Evolutionary conservation across 2,329 filamentous ascomycete species (phyloP).

Genomic region (Colletotrichum eremochloae): DNA sequence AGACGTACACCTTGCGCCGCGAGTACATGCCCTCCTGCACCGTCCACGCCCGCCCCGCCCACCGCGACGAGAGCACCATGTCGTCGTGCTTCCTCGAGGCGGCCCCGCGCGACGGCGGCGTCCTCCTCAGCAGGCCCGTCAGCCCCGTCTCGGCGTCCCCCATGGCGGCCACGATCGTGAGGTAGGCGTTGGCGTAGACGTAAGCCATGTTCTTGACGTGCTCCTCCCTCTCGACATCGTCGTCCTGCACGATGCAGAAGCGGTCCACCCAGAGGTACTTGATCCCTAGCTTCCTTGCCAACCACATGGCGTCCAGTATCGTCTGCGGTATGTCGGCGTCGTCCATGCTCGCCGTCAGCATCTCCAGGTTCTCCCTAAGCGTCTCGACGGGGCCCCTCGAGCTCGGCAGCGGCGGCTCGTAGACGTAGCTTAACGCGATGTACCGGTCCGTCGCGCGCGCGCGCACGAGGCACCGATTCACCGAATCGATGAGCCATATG

Average conservation of each 20-base stretch:
- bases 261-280: constrained; percentile 62
- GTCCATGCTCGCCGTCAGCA: constrained; percentile 53
- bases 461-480: constrained; percentile 55
- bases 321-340: constrained; percentile 55
- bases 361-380: constrained; percentile 53
- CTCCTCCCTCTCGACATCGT: constrained; percentile 54
- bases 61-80: constrained; percentile 54
- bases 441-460: constrained; percentile 57
- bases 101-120: constrained; percentile 46
- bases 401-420: constrained; percentile 49
- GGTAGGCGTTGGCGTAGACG: constrained; percentile 59
- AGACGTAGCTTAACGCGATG: constrained; percentile 62
- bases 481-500: constrained; percentile 57
- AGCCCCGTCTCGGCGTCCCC: constrained; percentile 56
- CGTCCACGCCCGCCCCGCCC: constrained; percentile 59
- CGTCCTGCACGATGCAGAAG: constrained; percentile 61
- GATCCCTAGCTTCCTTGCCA: constrained; percentile 58
- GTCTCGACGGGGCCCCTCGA: constrained; percentile 48
- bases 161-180: constrained; percentile 60
- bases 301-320: constrained; percentile 60
- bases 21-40: constrained; percentile 59
- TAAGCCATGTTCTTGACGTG: constrained; percentile 60
- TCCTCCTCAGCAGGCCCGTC: constrained; percentile 37
- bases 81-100: constrained; percentile 53
- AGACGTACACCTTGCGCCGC: constrained; percentile 58